These are phyloP conservation scores for Termitomyces titanicus DNA, from an alignment of 768 basidiomycete genomes.

Conservation along the genomic window DNA sequence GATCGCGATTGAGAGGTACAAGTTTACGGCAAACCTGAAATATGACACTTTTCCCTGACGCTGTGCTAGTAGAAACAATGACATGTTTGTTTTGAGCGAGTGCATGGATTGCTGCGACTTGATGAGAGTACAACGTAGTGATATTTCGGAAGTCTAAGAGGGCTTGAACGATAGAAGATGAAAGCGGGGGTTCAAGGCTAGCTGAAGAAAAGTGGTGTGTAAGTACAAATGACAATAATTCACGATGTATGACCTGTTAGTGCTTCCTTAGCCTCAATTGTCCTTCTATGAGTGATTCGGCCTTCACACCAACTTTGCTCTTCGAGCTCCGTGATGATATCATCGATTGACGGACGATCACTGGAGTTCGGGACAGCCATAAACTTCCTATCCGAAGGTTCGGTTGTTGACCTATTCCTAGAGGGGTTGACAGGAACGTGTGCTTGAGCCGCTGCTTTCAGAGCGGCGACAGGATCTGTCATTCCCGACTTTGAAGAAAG, in stretches of 20 bases:
- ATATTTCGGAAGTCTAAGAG: constrained; percentile 60
- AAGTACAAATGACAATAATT: not conserved
- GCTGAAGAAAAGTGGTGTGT: constrained; percentile 26
- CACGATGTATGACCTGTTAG: constrained; percentile 42
- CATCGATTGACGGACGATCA: constrained; percentile 54
- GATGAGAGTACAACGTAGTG: constrained; percentile 60
- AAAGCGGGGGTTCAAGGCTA: constrained; percentile 52
- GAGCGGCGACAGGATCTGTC: constrained; percentile 60
- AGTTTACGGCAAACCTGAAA: constrained; percentile 55
- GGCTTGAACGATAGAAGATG: constrained; percentile 50
- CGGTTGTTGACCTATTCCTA: constrained; percentile 3
- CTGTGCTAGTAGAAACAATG: constrained; percentile 87
- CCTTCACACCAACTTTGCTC: constrained; percentile 62
- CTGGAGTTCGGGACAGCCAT: constrained; percentile 37
- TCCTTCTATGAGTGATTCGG: constrained; percentile 62
- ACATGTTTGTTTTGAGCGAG: constrained; percentile 60
- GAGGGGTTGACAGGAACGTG: constrained; percentile 69
- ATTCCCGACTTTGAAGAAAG: constrained; percentile 44
- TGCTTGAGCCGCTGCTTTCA: constrained; percentile 64
- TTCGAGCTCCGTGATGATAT: constrained; percentile 55
- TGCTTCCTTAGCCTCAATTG: constrained; percentile 48
- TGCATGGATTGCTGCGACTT: constrained; percentile 68
- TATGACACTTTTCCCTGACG: constrained; percentile 85
- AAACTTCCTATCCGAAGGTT: constrained; percentile 6
- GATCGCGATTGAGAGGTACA: not conserved